Evolutionary conservation across 2,329 filamentous ascomycete genomes (phyloP), one percentile per base, ranked within the genome.

Genomic region (Fonsecaea monophora): DNA sequence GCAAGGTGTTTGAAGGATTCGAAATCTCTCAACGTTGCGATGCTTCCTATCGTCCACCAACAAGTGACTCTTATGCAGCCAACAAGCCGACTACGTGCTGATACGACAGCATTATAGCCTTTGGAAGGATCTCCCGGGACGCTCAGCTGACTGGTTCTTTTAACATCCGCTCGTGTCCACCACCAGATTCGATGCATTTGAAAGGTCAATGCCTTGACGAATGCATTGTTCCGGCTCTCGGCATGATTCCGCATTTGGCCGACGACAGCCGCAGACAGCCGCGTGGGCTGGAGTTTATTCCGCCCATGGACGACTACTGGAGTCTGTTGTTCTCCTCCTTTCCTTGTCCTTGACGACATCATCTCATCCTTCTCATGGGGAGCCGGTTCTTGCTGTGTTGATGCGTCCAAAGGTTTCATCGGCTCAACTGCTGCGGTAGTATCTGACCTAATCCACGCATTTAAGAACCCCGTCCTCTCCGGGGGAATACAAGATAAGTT

Each of bases 171-270:
- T 42, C 38, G 56, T 42, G 25, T 21, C 21, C 18, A 40, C 56
- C 40, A 38, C 21, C 18, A 45, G 38, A 40, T 38, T 42, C 56
- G 35, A 10, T n/a, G 6, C 37, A 32, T 40, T 45, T 6, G 13
- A 48, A 34, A 25, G 15, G 37, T 42, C 37, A 32, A 37, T 15
- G 55, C 21, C 38, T 35, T 1, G n/a, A 60, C 42, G 15, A 50
- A 30, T 35, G 37, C 30, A 32, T 60, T 30, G 42, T 60, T 50
- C n/a, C 57, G 57, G 40, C 38, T 13, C 18, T 34, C 57, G 57
- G 57, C 57, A 50, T 60, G n/a, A 35, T 50, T 60, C 57, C 57
- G 57, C 57, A 30, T 25, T 45, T 13, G 37, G 34, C 57, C 57
- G 57, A 34, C 32, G 35, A 7, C 40, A 60, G 50, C 38, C 57